Base-by-base conservation (phyloP, 2,329 filamentous ascomycete genomes). In the Fusarium brevicatenulatum region DNA sequence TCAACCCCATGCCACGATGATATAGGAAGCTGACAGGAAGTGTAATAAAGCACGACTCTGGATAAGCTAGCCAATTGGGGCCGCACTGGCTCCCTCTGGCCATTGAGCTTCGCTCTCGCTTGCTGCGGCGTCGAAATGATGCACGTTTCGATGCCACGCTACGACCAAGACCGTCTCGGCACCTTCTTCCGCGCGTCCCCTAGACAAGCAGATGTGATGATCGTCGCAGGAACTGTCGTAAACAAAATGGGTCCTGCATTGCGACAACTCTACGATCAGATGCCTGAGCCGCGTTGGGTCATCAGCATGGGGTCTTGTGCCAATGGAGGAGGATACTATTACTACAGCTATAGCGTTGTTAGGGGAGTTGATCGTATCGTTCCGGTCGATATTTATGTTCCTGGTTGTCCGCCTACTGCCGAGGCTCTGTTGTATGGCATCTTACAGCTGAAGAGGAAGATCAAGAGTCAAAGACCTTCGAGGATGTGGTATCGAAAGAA, bases 311-410 rank as follows among this genome's bases (percentile, higher is more conserved):
- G 91, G 11, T 90, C 87, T 63, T 93, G 91, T 78, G 91, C 91
- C 32, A 93, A 93, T 78, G 91, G 91, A 28, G 91, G 91, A 63
- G 91, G 91, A 19, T 93, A 93, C 81, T 93, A 93, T 80, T 91
- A 93, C 80, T 93, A 93, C 81, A 91, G 89, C 78, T 93, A 93
- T 81, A 88, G 85, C 56, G 90, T 92, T 19, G 86, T 90, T 19
- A 83, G 91, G 42, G 91, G 91, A 0, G 90, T 90, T 67, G 91
- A 92, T 79, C 82, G 91, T 15, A 87, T 92, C 73, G 83, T 92
- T 6, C 91, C 91, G 0, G 91, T 92, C 19, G 91, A 92, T 79
- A 86, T 92, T 16, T 92, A 91, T 76, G 88, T 92, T 9, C 91
- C 91, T 4, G 91, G 91, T 1, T 92, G 91, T 81, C 85, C 85